Evolutionary conservation across 2,329 filamentous ascomycete genomes (phyloP).

Genomic region (Coniochaeta prunicola): DNA sequence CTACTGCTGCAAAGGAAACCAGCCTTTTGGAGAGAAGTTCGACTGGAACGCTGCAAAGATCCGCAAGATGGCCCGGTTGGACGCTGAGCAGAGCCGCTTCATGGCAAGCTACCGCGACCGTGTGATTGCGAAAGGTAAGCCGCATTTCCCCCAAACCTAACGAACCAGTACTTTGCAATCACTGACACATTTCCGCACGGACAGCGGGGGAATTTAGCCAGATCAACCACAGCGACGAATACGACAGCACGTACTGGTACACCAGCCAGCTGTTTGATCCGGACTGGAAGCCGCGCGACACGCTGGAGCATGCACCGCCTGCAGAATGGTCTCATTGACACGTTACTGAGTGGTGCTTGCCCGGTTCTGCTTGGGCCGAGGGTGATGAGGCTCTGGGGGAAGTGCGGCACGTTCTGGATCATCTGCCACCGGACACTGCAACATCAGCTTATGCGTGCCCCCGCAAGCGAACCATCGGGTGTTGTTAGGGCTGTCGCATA

Average conservation of each 20-base stretch:
- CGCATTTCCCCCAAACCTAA: not conserved
- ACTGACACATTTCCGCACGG: not conserved
- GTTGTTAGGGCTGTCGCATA: not conserved
- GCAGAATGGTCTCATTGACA: conserved; percentile 3
- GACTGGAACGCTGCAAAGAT: conserved; percentile 14
- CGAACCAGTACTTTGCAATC: not conserved
- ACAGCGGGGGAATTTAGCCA: conserved; percentile 9
- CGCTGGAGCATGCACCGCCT: conserved; percentile 15
- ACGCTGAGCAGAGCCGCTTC: conserved; percentile 14
- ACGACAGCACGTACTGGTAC: conserved; percentile 16
- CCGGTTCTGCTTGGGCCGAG: not conserved
- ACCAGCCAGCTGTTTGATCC: conserved; percentile 17
- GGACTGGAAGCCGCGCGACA: conserved; percentile 16
- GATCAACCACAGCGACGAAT: conserved; percentile 14
- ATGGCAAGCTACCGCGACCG: conserved; percentile 15
- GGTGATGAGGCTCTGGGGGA: not conserved
- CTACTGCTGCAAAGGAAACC: conserved; percentile 22
- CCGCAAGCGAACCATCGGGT: not conserved
- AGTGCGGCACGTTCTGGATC: not conserved
- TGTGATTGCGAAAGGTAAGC: conserved; percentile 15
- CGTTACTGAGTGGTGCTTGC: not conserved
- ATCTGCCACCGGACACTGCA: not conserved
- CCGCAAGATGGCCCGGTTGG: conserved; percentile 16
- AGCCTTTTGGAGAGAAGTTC: conserved; percentile 16
- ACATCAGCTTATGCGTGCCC: not conserved